phyloP scores from a whole-genome alignment of 805 yeast genomes.

The Sugiyamaella smithiae region DNA sequence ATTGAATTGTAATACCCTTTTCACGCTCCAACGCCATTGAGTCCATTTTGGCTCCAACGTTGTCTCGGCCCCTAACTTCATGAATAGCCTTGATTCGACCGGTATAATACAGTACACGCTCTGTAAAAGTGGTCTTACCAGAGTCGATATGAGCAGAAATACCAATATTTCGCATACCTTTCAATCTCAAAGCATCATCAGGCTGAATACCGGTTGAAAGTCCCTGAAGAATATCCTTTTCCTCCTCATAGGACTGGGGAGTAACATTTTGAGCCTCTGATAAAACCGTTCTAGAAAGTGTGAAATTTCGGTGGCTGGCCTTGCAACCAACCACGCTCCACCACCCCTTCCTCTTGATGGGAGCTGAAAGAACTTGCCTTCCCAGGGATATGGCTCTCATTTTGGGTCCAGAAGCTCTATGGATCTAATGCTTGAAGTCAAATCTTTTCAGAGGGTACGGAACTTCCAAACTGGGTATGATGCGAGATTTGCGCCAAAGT shows the following conservation, averaged over 20 bases:
- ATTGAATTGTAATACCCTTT: conserved; percentile 97
- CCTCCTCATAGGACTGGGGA: conserved; percentile 29
- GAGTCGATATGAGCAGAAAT: conserved; percentile 98
- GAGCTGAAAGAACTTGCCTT: background rate
- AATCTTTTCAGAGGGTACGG: conserved; percentile 1
- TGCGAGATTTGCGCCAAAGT: no score
- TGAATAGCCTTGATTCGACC: conserved; percentile 97
- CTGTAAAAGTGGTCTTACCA: conserved; percentile 97
- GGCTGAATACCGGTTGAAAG: conserved; percentile 30
- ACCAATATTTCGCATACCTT: conserved; percentile 85
- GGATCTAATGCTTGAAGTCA: background rate
- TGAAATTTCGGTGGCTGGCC: no score
- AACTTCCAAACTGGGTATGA: background rate
- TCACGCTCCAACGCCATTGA: conserved; percentile 98
- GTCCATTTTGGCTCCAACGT: conserved; percentile 99
- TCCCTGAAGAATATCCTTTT: conserved; percentile 28
- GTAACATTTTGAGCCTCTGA: background rate
- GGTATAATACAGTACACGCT: conserved; percentile 92
- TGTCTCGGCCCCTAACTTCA: conserved; percentile 92
- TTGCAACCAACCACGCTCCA: no score
- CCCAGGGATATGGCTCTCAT: background rate
- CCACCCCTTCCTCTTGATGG: no score
- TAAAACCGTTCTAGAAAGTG: background rate
- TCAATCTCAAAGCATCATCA: conserved; percentile 42
- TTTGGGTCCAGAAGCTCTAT: background rate